Percentiles rank a stretch among this genome's conserved stretches.
phyloP scores from a whole-genome alignment of 257 asterid genomes.

The Capsicum baccatum region DNA sequence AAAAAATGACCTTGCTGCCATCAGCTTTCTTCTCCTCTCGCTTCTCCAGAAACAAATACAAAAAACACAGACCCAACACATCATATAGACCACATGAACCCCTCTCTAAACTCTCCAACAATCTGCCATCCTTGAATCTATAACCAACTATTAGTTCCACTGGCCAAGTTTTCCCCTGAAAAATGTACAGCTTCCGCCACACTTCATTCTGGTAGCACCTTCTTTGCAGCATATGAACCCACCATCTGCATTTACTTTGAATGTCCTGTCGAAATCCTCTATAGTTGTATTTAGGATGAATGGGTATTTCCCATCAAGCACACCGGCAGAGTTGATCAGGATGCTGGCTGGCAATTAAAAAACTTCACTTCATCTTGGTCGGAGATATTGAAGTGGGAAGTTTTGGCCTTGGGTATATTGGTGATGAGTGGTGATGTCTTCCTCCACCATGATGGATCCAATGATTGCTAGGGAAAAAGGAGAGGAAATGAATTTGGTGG shows the following conservation, averaged over 20 bases:
- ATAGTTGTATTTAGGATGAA: constrained; percentile 15
- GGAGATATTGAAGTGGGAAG: neutral
- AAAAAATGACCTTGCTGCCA: neutral
- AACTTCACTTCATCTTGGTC: constrained; percentile 14
- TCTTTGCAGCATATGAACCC: constrained; percentile 1
- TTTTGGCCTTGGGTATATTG: neutral
- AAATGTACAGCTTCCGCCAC: neutral
- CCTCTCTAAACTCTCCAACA: neutral
- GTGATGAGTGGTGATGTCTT: neutral
- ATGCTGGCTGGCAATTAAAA: neutral
- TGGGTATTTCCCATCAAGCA: neutral
- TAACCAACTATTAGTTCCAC: neutral
- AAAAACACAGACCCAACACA: neutral
- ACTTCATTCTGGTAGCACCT: neutral
- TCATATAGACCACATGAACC: neutral
- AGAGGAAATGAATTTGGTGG: neutral
- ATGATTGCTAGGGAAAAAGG: neutral
- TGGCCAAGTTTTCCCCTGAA: neutral
- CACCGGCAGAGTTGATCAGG: constrained; percentile 4
- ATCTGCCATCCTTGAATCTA: neutral
- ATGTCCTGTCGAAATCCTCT: neutral
- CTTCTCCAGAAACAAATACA: neutral
- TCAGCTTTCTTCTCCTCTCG: neutral
- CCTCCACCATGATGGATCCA: neutral
- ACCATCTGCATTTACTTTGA: neutral